phyloP scores from a whole-genome alignment of 208 protist genomes.

The Trichomonas vaginalis region DNA sequence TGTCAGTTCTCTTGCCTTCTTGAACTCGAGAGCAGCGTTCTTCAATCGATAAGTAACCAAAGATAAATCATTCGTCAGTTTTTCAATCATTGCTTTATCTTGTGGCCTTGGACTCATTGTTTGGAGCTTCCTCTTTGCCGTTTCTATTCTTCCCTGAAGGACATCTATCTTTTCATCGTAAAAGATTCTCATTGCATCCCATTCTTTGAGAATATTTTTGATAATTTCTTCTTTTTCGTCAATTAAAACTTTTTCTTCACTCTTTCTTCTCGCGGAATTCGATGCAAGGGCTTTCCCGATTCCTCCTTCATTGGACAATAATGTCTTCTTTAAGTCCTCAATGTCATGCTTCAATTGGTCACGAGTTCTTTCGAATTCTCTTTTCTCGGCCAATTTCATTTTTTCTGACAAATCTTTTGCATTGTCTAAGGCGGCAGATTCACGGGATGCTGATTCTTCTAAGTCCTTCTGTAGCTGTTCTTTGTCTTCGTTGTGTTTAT shows the following conservation, averaged over 20 bases:
- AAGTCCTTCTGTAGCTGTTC: not conserved
- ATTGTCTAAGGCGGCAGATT: not conserved
- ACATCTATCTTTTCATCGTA: slow-evolving; percentile 3
- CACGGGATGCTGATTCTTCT: not conserved
- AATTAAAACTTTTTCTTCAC: not conserved
- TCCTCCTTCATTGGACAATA: not conserved
- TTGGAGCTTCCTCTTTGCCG: not conserved
- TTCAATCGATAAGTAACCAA: not conserved
- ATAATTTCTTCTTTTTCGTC: not conserved
- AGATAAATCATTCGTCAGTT: not conserved
- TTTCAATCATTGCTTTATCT: not conserved
- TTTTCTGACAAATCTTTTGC: not conserved
- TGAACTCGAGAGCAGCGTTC: not conserved
- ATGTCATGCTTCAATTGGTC: not conserved
- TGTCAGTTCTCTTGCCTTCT: not conserved
- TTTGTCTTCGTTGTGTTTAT: not conserved
- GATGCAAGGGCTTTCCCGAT: not conserved
- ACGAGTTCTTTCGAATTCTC: not conserved
- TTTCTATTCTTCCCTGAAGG: not conserved
- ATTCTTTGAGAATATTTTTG: not conserved
- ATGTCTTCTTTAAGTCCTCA: not conserved
- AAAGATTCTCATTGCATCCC: not conserved
- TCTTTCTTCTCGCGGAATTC: not conserved
- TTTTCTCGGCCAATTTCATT: not conserved
- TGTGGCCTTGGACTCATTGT: not conserved